Evolutionary conservation across 805 yeast genomes (phyloP).

Genomic region (Ogataea zsoltii): DNA sequence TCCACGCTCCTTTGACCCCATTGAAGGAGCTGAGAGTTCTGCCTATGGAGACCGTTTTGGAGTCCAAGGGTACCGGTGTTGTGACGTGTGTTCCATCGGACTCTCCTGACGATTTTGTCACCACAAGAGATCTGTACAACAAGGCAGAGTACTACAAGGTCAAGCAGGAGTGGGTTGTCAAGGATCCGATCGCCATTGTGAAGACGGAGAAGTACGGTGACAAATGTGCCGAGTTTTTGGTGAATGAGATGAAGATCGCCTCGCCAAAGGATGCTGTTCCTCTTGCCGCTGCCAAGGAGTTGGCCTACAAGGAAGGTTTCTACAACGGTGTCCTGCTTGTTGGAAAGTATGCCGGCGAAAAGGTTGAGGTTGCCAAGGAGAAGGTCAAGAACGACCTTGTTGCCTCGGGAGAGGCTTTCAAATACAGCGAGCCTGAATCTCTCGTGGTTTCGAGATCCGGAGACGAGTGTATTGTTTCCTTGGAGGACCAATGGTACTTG

Average conservation of each 20-base stretch:
- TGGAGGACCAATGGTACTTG: conserved; percentile 98
- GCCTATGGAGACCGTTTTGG: conserved; percentile 97
- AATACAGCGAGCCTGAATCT: conserved; percentile 93
- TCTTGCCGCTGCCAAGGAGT: conserved; percentile 89
- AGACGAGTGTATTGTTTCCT: conserved; percentile 92
- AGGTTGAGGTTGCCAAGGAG: conserved; percentile 88
- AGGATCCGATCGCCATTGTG: conserved; percentile 73
- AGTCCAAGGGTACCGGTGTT: conserved; percentile 97
- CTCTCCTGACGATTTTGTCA: conserved; percentile 95
- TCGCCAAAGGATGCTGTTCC: conserved; percentile 90
- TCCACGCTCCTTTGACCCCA: conserved; percentile 79
- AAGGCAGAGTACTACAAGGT: conserved; percentile 90
- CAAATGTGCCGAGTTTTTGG: conserved; percentile 78
- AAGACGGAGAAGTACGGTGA: conserved; percentile 86
- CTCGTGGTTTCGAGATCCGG: conserved; percentile 92
- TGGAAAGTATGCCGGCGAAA: conserved; percentile 85
- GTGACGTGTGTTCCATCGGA: conserved; percentile 99
- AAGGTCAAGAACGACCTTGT: conserved; percentile 82
- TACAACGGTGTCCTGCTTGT: conserved; percentile 81
- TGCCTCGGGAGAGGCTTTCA: conserved; percentile 76
- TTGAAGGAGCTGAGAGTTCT: conserved; percentile 73
- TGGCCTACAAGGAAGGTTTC: conserved; percentile 94
- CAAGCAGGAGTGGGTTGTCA: conserved; percentile 80
- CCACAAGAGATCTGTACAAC: conserved; percentile 77
- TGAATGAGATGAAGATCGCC: conserved; percentile 84